Evolutionary conservation across 371 early-diverging fungal species (phyloP).

Genomic region (Mortierella sp.): DNA sequence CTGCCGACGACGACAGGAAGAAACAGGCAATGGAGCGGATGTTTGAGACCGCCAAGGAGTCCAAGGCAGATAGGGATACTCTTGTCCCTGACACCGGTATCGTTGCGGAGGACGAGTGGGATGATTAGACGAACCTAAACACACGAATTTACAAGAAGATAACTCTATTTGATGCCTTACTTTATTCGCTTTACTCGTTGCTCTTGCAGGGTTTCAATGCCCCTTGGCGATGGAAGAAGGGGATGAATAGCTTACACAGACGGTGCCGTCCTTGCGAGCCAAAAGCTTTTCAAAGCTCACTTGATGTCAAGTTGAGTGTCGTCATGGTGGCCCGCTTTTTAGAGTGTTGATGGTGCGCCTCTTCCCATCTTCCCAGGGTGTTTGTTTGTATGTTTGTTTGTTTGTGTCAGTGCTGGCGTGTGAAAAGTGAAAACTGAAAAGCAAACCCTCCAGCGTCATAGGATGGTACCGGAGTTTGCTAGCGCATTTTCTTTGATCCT

Average conservation of each 20-base stretch:
- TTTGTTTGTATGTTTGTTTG: no score
- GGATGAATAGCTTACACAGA: slow-evolving; percentile 75
- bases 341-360: no score
- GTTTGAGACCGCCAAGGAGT: slow-evolving; percentile 53
- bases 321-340: no score
- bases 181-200: not conserved
- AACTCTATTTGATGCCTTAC: no score
- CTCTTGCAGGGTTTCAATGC: no score
- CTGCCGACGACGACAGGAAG: slow-evolving; percentile 51
- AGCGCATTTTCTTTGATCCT: slow-evolving; percentile 6
- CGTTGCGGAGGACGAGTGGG: slow-evolving; percentile 52
- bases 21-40: slow-evolving; percentile 50
- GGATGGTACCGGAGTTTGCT: no score
- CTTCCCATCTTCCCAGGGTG: no score
- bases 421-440: no score
- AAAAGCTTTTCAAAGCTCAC: slow-evolving; percentile 82
- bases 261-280: slow-evolving; percentile 76
- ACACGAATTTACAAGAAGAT: not conserved
- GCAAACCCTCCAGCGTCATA: no score
- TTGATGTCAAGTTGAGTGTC: no score
- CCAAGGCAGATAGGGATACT: slow-evolving; percentile 50
- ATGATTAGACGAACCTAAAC: slow-evolving; percentile 25
- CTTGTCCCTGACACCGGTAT: slow-evolving; percentile 53
- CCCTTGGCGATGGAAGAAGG: no score
- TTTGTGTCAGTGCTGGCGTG: no score